A percentile compares a stretch with the other conserved stretches of the same genome.
Conservation (phyloP, 768 basidiomycete species). For the Calocera viscosa region DNA sequence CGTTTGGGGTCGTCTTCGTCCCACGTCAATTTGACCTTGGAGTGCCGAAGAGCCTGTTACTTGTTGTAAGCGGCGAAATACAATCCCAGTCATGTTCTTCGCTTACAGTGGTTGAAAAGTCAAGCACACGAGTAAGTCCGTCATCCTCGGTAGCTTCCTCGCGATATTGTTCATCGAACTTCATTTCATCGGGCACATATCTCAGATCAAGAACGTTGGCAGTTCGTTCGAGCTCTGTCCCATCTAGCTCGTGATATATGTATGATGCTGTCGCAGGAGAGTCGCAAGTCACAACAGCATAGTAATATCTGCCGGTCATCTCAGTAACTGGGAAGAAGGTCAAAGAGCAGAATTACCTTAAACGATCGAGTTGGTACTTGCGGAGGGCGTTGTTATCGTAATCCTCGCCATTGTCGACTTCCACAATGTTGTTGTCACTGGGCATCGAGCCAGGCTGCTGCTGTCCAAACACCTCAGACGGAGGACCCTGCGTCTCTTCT, state of each 20-base stretch:
- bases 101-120: slow-evolving; percentile 86
- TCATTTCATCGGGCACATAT: slow-evolving; percentile 83
- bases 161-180: slow-evolving; percentile 65
- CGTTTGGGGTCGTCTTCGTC: slow-evolving; percentile 93
- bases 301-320: slow-evolving; percentile 61
- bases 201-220: slow-evolving; percentile 94
- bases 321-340: not conserved
- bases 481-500: slow-evolving; percentile 87
- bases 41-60: slow-evolving; percentile 80
- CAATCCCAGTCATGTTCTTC: not conserved
- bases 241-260: slow-evolving; percentile 76
- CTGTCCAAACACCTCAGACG: slow-evolving; percentile 64
- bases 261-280: slow-evolving; percentile 61
- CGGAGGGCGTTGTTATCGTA: slow-evolving; percentile 80
- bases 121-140: slow-evolving; percentile 54
- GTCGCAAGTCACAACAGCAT: slow-evolving; percentile 86
- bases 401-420: slow-evolving; percentile 40
- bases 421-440: slow-evolving; percentile 30
- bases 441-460: slow-evolving; percentile 28
- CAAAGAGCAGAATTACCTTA: slow-evolving; percentile 42
- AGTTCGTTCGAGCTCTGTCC: slow-evolving; percentile 89
- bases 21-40: slow-evolving; percentile 97
- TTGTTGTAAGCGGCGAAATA: not conserved
- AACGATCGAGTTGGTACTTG: slow-evolving; percentile 82
- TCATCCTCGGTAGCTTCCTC: slow-evolving; percentile 71